Evolutionary conservation across 2,329 filamentous ascomycete species (phyloP).

Genomic region (Penicillium paneum): DNA sequence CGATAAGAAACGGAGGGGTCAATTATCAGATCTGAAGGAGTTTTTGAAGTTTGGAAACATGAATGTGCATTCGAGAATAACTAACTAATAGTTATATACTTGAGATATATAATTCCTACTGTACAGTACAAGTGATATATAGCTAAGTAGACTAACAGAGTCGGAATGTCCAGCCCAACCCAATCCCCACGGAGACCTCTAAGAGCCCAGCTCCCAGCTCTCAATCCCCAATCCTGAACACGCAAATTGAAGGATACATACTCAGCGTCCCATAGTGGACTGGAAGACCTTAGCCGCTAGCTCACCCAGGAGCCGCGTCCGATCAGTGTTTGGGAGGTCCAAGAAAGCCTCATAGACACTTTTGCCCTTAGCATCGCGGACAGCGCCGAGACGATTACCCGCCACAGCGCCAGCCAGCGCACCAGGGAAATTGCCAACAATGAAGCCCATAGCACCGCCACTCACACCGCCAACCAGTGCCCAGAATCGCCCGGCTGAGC

Average conservation of each 20-base stretch:
- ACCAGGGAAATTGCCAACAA: constrained; percentile 87
- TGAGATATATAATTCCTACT: background rate
- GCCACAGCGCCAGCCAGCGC: constrained; percentile 86
- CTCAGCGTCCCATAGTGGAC: constrained; percentile 34
- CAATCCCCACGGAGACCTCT: background rate
- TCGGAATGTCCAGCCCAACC: background rate
- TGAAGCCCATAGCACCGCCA: constrained; percentile 89
- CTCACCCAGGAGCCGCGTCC: constrained; percentile 75
- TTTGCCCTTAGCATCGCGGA: constrained; percentile 88
- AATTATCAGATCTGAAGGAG: background rate
- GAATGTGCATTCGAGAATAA: background rate
- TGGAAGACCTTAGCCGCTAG: constrained; percentile 79
- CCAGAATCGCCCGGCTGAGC: constrained; percentile 76
- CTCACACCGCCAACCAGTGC: constrained; percentile 77
- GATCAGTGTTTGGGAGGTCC: constrained; percentile 79
- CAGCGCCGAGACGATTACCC: constrained; percentile 84
- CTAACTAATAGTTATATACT: background rate
- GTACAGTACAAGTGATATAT: background rate
- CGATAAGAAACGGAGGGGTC: constrained; percentile 24
- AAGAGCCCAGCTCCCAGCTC: background rate
- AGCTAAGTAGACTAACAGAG: background rate
- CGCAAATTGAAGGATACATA: background rate
- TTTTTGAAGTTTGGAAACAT: background rate
- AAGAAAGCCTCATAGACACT: constrained; percentile 89
- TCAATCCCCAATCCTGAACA: background rate